phyloP scores from a whole-genome alignment of 2,329 filamentous ascomycete genomes.

The Xylariomycetidae sp. region DNA sequence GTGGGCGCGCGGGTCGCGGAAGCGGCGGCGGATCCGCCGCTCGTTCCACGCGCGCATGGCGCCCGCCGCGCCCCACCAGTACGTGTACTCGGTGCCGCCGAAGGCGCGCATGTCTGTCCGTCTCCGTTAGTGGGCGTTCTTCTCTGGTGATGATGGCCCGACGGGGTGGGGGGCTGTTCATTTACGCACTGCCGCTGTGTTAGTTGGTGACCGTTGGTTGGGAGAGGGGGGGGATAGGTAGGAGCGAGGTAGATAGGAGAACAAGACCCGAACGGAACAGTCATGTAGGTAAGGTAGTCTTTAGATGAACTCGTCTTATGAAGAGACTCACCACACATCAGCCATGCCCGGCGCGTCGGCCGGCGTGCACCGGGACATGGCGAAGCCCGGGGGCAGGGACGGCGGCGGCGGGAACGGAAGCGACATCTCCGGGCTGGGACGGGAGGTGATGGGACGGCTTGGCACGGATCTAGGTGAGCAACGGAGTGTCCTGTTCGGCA shows the following conservation, averaged over 20 bases:
- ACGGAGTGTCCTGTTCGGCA: no score
- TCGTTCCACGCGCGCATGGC: constrained; percentile 21
- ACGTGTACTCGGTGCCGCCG: constrained; percentile 17
- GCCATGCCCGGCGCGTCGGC: constrained; percentile 16
- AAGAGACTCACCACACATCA: constrained; percentile 17
- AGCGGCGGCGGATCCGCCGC: constrained; percentile 18
- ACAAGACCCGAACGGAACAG: constrained; percentile 2
- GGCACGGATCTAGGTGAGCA: no score
- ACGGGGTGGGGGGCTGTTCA: no score
- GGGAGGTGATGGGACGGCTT: no score
- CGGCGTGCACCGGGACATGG: constrained; percentile 17
- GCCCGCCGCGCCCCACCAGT: constrained; percentile 21
- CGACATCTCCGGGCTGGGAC: constrained; percentile 1
- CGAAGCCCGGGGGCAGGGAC: constrained; percentile 14
- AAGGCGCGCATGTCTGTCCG: constrained; percentile 21
- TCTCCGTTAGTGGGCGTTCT: no score
- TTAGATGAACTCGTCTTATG: background rate
- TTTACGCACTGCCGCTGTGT: no score
- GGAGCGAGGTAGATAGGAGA: background rate
- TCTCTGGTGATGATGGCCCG: no score
- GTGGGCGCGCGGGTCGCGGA: constrained; percentile 18
- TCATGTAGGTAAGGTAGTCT: constrained; percentile 1
- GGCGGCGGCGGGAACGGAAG: constrained; percentile 8
- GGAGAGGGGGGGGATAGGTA: background rate
- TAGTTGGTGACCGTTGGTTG: no score